Evolutionary conservation across 768 basidiomycete genomes (phyloP), one percentile per base, ranked within the genome.

Genomic region (Kwoniella sp.): DNA sequence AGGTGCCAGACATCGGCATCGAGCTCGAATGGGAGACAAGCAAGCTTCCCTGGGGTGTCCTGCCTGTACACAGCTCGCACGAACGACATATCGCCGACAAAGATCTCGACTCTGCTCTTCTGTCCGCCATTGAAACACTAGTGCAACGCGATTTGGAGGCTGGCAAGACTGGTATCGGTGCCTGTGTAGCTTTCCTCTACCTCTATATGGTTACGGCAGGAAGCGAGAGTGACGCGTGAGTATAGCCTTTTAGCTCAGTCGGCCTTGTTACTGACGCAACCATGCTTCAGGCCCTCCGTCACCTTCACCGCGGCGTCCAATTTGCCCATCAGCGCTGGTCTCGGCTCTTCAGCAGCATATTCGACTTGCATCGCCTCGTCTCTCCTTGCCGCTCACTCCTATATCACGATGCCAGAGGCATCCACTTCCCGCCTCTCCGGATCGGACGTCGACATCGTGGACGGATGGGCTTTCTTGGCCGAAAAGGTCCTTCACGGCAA

Each of bases 401-500:
- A 84, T 58, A 83, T 95, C 66, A 28, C 50, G 8, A 27, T 29
- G n/a, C 46, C 45, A 14, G 19, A 14, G 7, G 19, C 37, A 5
- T 75, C 80, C 67, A 25, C 44, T 25, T 84, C 48, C 80, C 84
- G 12, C 80, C 82, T 46, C 83, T 84, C 49, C 78, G 78, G 77
- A 31, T 69, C 74, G 10, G 76, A 83, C 26, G 87, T 89, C 4
- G 85, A 91, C 59, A 79, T 84, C 58, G 84, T 92, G 60, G 96
- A 99, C 74, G 79, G 80, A 40, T 96, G 90, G 84, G 90, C 95
- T 17, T 98, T 95, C 75, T 78, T 96, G 45, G 81, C 86, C 10
- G 95, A 99, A 77, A 98, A 98, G 75, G 86, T 99, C 34, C 77
- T 96, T 44, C 95, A 99, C 71, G 95, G 95, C 0, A 98, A 87